Percentiles rank a stretch among this genome's conserved stretches.
These are phyloP conservation scores for Auriscalpium vulgare DNA, from an alignment of 768 basidiomycete species.

Conservation along the genomic window DNA sequence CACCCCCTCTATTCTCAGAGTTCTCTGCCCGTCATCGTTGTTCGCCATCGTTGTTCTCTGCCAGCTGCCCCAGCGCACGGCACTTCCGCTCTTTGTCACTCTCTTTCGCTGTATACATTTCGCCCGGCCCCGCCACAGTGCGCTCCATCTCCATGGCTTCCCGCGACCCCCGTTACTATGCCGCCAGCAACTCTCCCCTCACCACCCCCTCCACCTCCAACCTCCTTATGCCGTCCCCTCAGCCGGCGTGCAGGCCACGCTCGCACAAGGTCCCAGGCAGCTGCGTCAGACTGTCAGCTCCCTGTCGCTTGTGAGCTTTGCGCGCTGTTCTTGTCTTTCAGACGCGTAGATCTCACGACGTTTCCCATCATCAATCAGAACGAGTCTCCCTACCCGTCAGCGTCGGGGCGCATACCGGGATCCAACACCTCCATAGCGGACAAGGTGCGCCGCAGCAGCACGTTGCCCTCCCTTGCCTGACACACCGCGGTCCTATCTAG, in stretches of 20 bases:
- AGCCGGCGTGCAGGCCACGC: constrained; percentile 33
- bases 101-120: not conserved
- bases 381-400: constrained; percentile 15
- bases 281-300: constrained; percentile 32
- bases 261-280: constrained; percentile 31
- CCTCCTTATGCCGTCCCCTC: constrained; percentile 35
- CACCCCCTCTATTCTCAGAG: not conserved
- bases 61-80: not conserved
- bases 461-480: too few relatives aligned
- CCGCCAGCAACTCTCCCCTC: constrained; percentile 28
- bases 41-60: not conserved
- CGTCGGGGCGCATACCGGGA: not conserved
- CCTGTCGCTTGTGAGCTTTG: constrained; percentile 32
- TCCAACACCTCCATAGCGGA: constrained; percentile 20
- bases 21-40: too few relatives aligned
- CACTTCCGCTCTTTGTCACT: not conserved
- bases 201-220: constrained; percentile 45
- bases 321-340: constrained; percentile 1
- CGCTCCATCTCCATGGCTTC: constrained; percentile 19
- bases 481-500: not conserved
- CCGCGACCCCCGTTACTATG: constrained; percentile 29
- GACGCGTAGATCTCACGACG: not conserved
- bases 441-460: constrained; percentile 16
- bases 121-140: constrained; percentile 6
- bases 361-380: constrained; percentile 10